Evolutionary conservation across 352 stramenopile genomes (phyloP).

Genomic region (Elongisporangium prolatum): DNA sequence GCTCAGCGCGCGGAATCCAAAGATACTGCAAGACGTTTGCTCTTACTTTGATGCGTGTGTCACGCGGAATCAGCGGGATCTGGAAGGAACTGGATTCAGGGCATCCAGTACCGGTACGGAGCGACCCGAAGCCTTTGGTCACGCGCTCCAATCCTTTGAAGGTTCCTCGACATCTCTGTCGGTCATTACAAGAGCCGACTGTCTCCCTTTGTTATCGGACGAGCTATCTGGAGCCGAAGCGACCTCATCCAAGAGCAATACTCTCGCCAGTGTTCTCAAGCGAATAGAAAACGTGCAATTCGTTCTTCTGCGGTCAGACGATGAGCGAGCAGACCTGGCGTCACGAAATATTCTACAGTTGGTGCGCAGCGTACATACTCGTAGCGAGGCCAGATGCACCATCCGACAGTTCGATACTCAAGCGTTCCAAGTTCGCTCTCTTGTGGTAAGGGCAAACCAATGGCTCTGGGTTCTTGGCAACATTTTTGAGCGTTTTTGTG

Average conservation of each 20-base stretch:
- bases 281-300: constrained; percentile 22
- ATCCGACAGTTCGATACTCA: constrained; percentile 29
- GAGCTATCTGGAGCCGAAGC: not conserved
- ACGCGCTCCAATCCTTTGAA: not conserved
- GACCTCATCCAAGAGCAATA: not conserved
- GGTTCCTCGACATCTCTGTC: not conserved
- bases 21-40: not conserved
- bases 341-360: constrained; percentile 22
- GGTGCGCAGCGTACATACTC: constrained; percentile 17
- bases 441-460: constrained; percentile 22
- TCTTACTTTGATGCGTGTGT: not conserved
- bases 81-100: not conserved
- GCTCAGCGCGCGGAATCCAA: not conserved
- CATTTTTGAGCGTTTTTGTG: not conserved
- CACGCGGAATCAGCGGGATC: not conserved
- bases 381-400: constrained; percentile 11
- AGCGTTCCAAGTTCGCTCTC: constrained; percentile 20
- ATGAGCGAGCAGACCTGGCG: constrained; percentile 17
- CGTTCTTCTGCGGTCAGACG: constrained; percentile 31
- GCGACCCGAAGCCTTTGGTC: not conserved
- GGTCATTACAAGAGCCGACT: not conserved
- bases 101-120: not conserved
- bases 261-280: constrained; percentile 4
- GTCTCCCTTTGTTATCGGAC: not conserved
- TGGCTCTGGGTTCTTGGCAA: not conserved